These are phyloP conservation scores for Oxyria digyna DNA, from an alignment of 148 eudicot genomes.

Conservation along the genomic window DNA sequence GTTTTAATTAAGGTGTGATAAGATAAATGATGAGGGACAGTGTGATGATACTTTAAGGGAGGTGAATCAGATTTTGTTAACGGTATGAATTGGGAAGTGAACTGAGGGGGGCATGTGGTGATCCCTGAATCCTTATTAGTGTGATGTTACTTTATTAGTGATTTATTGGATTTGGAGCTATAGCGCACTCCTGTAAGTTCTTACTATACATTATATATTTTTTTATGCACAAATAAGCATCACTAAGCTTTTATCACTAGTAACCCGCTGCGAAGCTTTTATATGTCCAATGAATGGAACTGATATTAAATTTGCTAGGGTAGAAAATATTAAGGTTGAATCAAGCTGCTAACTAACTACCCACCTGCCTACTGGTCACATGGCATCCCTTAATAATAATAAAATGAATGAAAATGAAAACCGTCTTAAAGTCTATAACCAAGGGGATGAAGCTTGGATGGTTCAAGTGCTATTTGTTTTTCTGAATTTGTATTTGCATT, in stretches of 20 bases:
- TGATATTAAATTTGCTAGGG: neutral
- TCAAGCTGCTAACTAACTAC: neutral
- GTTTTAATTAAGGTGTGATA: neutral
- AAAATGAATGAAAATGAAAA: neutral
- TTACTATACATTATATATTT: neutral
- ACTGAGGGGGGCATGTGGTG: neutral
- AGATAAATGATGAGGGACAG: neutral
- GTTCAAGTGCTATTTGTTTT: neutral
- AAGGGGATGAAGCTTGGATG: neutral
- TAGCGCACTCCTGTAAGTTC: neutral
- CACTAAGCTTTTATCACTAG: neutral
- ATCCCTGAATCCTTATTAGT: neutral
- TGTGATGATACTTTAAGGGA: neutral
- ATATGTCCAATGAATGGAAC: neutral
- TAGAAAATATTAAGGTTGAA: neutral
- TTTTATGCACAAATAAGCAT: conserved; percentile 1
- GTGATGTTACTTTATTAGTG: too few relatives aligned
- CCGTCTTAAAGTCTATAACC: neutral
- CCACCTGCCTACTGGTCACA: neutral
- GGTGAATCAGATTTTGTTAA: neutral
- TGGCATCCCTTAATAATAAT: neutral
- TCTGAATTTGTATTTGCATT: neutral
- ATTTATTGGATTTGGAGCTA: too few relatives aligned
- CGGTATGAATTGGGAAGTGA: neutral
- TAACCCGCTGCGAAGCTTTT: neutral